Percentiles rank a stretch among this genome's conserved stretches.
phyloP scores from a whole-genome alignment of 2,329 filamentous ascomycete species.

The Cladosporium sp. region DNA sequence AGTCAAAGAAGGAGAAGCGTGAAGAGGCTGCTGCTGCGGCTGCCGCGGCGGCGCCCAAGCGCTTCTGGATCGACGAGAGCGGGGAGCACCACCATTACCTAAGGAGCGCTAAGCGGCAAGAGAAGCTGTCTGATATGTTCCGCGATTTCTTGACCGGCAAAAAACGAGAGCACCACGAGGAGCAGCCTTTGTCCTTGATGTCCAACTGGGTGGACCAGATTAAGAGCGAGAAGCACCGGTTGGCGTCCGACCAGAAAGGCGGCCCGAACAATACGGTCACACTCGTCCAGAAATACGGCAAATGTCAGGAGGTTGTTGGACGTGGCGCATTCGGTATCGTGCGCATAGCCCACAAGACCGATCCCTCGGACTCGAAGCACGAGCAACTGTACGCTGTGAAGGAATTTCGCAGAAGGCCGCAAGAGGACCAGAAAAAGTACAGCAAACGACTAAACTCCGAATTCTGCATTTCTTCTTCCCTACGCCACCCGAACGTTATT shows the following conservation, averaged over 20 bases:
- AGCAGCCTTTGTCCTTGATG: constrained; percentile 84
- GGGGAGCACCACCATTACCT: constrained; percentile 82
- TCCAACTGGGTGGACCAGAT: constrained; percentile 94
- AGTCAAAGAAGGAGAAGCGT: constrained; percentile 27
- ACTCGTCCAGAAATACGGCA: constrained; percentile 93
- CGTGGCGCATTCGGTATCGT: constrained; percentile 96
- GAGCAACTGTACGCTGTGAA: constrained; percentile 97
- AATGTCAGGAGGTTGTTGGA: constrained; percentile 94
- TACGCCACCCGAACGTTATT: constrained; percentile 96
- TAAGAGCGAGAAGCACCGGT: constrained; percentile 74
- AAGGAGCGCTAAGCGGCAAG: constrained; percentile 83
- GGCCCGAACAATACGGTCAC: constrained; percentile 69
- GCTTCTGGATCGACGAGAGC: constrained; percentile 55
- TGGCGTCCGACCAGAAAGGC: constrained; percentile 68
- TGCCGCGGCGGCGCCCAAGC: constrained; percentile 22
- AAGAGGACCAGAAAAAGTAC: constrained; percentile 95
- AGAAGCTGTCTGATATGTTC: constrained; percentile 90
- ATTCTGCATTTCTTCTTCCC: constrained; percentile 95
- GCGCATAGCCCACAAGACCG: constrained; percentile 91
- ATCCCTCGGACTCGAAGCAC: constrained; percentile 65
- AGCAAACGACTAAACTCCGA: constrained; percentile 95
- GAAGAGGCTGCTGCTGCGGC: constrained; percentile 16
- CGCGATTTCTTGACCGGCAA: constrained; percentile 74
- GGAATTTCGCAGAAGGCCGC: constrained; percentile 88
- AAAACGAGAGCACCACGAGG: constrained; percentile 65